Percentiles rank a stretch among this genome's conserved stretches.
Conservation (phyloP, 2,329 filamentous ascomycete genomes). For the Penicillium sp. region DNA sequence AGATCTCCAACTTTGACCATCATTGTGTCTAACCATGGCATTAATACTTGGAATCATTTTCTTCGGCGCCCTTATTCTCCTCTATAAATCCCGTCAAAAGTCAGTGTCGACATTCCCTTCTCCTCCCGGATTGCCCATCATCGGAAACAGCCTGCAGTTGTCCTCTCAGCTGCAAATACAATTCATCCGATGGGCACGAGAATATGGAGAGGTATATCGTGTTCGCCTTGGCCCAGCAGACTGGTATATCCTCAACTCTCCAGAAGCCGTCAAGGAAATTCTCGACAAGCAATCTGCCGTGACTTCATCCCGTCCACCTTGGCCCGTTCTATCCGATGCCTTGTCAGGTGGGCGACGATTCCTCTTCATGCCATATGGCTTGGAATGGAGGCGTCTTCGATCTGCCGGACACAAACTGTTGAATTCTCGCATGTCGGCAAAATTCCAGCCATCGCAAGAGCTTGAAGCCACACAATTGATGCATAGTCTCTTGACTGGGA, state of each 20-base stretch:
- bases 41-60: no score
- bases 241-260: constrained; percentile 4
- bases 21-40: no score
- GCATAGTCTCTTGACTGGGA: constrained; percentile 36
- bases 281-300: constrained; percentile 4
- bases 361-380: constrained; percentile 2
- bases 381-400: background rate
- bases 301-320: constrained; percentile 4
- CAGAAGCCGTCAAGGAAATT: constrained; percentile 5
- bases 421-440: constrained; percentile 2
- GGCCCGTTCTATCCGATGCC: constrained; percentile 1
- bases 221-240: constrained; percentile 3
- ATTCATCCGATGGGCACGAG: constrained; percentile 2
- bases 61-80: no score
- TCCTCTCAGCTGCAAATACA: background rate
- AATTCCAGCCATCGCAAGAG: constrained; percentile 43
- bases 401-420: background rate
- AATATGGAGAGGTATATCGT: constrained; percentile 3
- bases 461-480: constrained; percentile 45
- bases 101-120: background rate
- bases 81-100: no score
- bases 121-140: background rate
- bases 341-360: background rate
- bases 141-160: background rate
- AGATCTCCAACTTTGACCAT: no score